Base-by-base conservation (phyloP, 306 rosid species). In the Purshia tridentata region DNA sequence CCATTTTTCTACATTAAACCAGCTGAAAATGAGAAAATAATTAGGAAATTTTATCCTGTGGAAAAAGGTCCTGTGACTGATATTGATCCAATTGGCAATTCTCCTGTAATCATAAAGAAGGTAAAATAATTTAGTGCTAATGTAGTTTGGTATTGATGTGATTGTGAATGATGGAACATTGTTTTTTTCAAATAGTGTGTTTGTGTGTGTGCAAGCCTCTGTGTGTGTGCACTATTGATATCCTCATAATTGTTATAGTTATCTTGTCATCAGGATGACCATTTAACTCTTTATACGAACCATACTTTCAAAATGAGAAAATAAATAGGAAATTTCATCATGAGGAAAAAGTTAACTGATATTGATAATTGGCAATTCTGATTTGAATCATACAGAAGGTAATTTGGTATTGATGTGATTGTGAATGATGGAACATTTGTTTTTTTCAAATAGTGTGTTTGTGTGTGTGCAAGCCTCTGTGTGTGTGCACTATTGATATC, bases 1-100 rank as follows among this genome's bases (percentile, higher is more conserved):
- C 89, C 96, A 45, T 92, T 92, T 81, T 92, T 92, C 87, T 92
- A 92, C 71, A 92, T 92, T 64, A 88, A 84, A 73, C 97, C 98
- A 56, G 82, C 77, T 53, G 73, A 83, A 57, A 80, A 92, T 83
- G 91, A 87, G 75, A 86, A 88, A 67, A 66, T 90, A 73, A 68
- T 92, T 65, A 78, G 96, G 83, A 90, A 90, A 74, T 90, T 76
- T 84, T 92, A 84, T 81, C 97, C 98, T 4, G 72, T 76, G 70
- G 96, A 87, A 69, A 82, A 80, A 47, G 98, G 98, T 63, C 92
- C 95, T 68, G 90, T 90, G 77, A 88, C 92, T 63, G 70, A 88
- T 72, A 77, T 90, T 77, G 98, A 92, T 79, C 98, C 98, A 45
- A 92, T 92, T 52, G 98, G 98, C 75, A 92, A 92, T 83, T 92